Base-by-base conservation (phyloP, 345 rosid genomes). In the Anacardium occidentale region DNA sequence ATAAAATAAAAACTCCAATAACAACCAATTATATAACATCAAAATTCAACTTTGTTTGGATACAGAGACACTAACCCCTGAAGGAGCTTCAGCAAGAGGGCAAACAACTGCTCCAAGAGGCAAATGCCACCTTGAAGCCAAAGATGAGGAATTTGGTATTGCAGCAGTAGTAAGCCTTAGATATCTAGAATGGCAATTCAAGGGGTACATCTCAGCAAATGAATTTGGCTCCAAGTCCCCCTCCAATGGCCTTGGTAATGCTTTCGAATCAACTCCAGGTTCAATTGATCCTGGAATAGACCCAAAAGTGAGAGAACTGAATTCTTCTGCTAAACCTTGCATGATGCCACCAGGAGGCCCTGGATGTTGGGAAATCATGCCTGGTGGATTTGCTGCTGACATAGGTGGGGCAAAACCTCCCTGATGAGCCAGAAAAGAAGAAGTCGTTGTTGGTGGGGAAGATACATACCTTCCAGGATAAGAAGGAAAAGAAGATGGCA, bases 21-120 rank as follows among this genome's bases (percentile, higher is more conserved):
- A 74, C 56, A 40, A 11, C 2, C 25, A 64, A 53, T 5, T 22
- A 29, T 29, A 59, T 25, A 5, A 71, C 42, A n/a, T 50, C 55
- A 71, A 70, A 58, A 24, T 32, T 65, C 68, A 74, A 62, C 34
- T 70, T 62, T 51, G 13, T 69, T 57, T 63, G 29, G 66, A 48
- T 69, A 58, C 66, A 72, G 40, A 62, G 64, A 75, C 52, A 83
- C 97, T 80, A 57, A 96, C 99, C 91, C 97, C 97, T 56, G 88
- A 88, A 62, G 98, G 92, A 84, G 91, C 75, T 86, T 93, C 97
- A 13, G 97, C 98, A 74, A 96, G 98, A 75, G 99, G 99, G 73
- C 98, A 90, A 79, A 96, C 98, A 75, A 96, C 92, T 50, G 99
- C 99, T 76, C 98, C 98, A 62, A 96, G 88, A 64, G 98, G 96